Conservation (phyloP, 495 filamentous ascomycete species). For the Neurospora sublineolata region DNA sequence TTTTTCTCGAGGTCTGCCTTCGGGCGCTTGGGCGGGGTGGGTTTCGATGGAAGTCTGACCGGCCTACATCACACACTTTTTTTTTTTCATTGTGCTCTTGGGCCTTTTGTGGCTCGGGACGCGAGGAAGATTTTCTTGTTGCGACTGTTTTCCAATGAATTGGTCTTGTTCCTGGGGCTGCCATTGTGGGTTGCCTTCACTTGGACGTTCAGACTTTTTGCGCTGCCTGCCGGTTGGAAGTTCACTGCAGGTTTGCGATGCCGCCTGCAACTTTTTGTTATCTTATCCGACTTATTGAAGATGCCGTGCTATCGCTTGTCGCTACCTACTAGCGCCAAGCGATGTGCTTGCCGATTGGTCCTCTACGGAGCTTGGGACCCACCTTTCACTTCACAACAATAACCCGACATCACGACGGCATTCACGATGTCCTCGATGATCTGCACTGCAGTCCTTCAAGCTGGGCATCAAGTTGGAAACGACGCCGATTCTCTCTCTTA, state of each 20-base stretch:
- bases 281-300: neutral
- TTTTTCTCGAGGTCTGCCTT: slow-evolving; percentile 34
- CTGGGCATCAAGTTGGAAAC: neutral
- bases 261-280: neutral
- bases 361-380: neutral
- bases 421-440: neutral
- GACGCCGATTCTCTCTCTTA: neutral
- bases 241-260: neutral
- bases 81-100: slow-evolving; percentile 38
- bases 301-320: too few relatives aligned
- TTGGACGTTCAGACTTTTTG: neutral
- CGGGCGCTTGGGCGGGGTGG: slow-evolving; percentile 45
- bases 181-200: neutral
- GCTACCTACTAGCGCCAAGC: too few relatives aligned
- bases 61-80: slow-evolving; percentile 24
- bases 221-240: neutral
- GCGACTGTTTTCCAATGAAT: neutral
- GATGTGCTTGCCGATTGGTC: neutral
- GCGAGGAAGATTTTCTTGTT: slow-evolving; percentile 37
- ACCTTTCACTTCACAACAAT: neutral
- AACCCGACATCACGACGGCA: neutral
- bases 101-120: slow-evolving; percentile 22
- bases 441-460: neutral
- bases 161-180: neutral
- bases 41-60: slow-evolving; percentile 55